Conservation (phyloP, 2,329 filamentous ascomycete species). For the Graphiopsis chlorocephala region DNA sequence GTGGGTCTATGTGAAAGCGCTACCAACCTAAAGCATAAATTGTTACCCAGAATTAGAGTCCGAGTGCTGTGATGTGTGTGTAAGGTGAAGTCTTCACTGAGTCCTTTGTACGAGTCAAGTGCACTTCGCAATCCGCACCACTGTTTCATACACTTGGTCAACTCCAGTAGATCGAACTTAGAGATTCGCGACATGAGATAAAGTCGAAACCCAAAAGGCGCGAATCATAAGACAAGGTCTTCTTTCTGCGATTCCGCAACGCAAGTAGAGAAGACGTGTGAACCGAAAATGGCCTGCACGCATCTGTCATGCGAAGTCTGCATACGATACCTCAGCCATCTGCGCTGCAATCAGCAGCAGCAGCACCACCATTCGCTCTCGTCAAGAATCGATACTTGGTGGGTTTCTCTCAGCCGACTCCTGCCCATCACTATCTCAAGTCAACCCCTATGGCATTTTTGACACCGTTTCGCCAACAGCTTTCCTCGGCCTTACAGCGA, state of each 20-base stretch:
- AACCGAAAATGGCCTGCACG: background rate
- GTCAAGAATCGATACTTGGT: background rate
- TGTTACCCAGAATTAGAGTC: background rate
- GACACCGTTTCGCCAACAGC: background rate
- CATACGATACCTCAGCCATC: background rate
- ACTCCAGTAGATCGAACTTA: background rate
- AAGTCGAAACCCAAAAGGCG: background rate
- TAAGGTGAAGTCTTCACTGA: too few relatives aligned
- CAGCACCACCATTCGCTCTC: background rate
- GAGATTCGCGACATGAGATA: background rate
- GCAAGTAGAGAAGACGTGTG: background rate
- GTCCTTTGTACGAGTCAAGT: background rate
- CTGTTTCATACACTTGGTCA: background rate
- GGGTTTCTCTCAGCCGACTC: background rate
- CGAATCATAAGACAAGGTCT: background rate
- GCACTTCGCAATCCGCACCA: background rate
- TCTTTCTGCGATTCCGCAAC: background rate
- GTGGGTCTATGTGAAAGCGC: background rate
- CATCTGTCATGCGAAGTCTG: background rate
- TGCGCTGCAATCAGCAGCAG: background rate
- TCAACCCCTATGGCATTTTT: too few relatives aligned
- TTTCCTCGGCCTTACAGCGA: background rate
- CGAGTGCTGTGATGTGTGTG: background rate
- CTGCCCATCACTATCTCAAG: background rate
- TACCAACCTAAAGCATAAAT: background rate